Percentiles rank a stretch among this genome's conserved stretches.
Conservation (phyloP, 2,329 filamentous ascomycete species). For the Colletotrichum magnum region DNA sequence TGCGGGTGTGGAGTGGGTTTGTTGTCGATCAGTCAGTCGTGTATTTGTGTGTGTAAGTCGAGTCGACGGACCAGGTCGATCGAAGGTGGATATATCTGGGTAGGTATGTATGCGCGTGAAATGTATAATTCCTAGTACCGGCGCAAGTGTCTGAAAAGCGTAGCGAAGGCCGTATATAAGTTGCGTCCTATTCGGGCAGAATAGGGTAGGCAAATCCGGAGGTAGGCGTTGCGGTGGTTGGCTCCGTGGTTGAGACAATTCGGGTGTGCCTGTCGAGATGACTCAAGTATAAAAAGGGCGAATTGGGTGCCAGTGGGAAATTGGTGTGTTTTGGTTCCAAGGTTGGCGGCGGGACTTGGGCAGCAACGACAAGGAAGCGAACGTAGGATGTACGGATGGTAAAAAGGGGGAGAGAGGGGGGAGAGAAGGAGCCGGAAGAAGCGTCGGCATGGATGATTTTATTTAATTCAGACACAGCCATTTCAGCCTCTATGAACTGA, state of each 20-base stretch:
- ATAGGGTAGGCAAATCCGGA: constrained; percentile 29
- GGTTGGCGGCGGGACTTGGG: constrained; percentile 24
- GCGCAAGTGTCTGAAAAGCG: neutral
- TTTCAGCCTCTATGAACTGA: constrained; percentile 26
- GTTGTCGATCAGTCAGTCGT: constrained; percentile 22
- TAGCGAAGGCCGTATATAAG: constrained; percentile 15
- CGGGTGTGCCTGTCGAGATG: constrained; percentile 34
- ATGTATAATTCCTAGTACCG: constrained; percentile 8
- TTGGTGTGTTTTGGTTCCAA: constrained; percentile 26
- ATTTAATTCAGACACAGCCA: constrained; percentile 39
- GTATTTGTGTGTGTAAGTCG: constrained; percentile 1
- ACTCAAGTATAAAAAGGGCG: constrained; percentile 41
- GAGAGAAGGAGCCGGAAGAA: constrained; percentile 19
- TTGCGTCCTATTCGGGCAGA: constrained; percentile 17
- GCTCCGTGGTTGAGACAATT: constrained; percentile 34
- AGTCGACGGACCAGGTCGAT: constrained; percentile 12
- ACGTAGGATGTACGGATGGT: constrained; percentile 22
- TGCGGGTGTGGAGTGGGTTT: neutral
- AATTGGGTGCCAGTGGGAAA: constrained; percentile 32
- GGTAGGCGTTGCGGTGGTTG: constrained; percentile 35
- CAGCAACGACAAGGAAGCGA: constrained; percentile 23
- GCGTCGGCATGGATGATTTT: constrained; percentile 29
- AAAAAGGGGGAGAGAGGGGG: constrained; percentile 2
- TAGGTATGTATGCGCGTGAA: neutral
- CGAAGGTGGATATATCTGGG: no score